Evolutionary conservation across 306 rosid species (phyloP).

Genomic region (Rubus idaeus): DNA sequence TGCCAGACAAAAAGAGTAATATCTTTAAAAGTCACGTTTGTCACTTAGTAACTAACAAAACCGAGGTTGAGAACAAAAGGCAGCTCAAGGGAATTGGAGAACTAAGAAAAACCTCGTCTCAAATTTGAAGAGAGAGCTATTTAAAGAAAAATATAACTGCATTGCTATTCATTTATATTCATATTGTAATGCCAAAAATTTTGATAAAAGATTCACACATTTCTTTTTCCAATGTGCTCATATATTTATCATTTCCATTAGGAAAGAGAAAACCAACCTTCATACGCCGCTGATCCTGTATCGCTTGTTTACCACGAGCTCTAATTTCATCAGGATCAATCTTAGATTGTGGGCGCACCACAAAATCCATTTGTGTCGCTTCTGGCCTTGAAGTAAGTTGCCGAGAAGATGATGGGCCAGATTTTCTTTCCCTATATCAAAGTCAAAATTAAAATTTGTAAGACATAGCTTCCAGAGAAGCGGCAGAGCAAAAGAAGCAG

Average conservation of each 20-base stretch:
- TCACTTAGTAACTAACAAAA: background rate
- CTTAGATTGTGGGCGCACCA: slow-evolving; percentile 91
- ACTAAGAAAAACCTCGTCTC: background rate
- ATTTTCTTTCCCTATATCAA: slow-evolving; percentile 67
- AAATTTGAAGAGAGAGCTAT: background rate
- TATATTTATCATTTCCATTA: background rate
- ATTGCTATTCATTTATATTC: background rate
- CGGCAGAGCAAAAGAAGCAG: background rate
- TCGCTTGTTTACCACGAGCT: slow-evolving; percentile 77
- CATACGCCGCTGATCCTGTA: slow-evolving; percentile 86
- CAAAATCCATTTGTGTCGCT: slow-evolving; percentile 94
- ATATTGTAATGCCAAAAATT: background rate
- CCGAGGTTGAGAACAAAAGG: background rate
- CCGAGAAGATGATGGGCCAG: slow-evolving; percentile 82
- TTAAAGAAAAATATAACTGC: background rate
- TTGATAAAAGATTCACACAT: background rate
- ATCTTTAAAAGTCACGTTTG: background rate
- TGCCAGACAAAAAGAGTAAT: background rate
- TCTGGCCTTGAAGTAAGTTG: slow-evolving; percentile 86
- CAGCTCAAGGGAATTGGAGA: background rate
- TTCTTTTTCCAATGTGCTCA: background rate
- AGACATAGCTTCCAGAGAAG: background rate
- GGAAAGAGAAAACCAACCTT: slow-evolving; percentile 54
- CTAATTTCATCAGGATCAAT: slow-evolving; percentile 92
- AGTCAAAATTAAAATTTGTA: slow-evolving; percentile 19